Base-by-base conservation (phyloP, 352 stramenopile genomes). In the Globisporangium canariense region DNA sequence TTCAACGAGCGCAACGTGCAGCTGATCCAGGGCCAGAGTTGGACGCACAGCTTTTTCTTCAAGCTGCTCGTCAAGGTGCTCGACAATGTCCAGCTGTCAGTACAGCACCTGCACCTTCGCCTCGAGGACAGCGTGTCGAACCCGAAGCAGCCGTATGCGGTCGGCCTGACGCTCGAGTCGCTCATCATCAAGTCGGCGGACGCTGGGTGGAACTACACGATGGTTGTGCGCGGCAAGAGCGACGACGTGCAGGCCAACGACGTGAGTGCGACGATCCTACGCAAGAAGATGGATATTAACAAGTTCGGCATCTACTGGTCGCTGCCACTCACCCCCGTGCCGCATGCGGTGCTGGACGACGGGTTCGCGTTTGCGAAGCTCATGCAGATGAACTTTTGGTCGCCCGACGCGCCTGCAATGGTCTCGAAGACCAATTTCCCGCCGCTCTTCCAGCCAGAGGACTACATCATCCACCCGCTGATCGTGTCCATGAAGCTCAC, bases 141-240 rank as follows among this genome's bases (percentile, higher is more conserved):
- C 43, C 67, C 73, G 0, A 50, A 25, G 10, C 68, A 65, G 2
- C 75, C 82, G 8, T 93, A 82, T 52, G 82, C 83, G 0, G 74
- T 94, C 14, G 86, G 86, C 0, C 63, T 93, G 40, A 94, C 86
- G 55, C 75, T 94, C 18, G 79, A 91, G 49, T 84, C 84, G 16
- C 79, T 94, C 60, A 86, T 91, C 28, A 75, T 94, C 63, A 91
- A 94, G 66, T 94, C 86, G 16, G 83, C 84, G 0, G 86, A 94
- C 49, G 83, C 82, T 57, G 71, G 75, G 0, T 92, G 86, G 81
- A 92, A 93, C 66, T 94, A 92, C 66, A 94, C 82, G 0, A 88
- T 91, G 83, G 79, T 89, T 41, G 77, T 90, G 16, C 79, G 83
- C 32, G 77, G 80, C 9, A 60, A 50, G 14, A 59, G 61, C 22